Percentiles rank a stretch among this genome's conserved stretches.
phyloP scores from a whole-genome alignment of 2,329 filamentous ascomycete species.

The Colletotrichum sp. region DNA sequence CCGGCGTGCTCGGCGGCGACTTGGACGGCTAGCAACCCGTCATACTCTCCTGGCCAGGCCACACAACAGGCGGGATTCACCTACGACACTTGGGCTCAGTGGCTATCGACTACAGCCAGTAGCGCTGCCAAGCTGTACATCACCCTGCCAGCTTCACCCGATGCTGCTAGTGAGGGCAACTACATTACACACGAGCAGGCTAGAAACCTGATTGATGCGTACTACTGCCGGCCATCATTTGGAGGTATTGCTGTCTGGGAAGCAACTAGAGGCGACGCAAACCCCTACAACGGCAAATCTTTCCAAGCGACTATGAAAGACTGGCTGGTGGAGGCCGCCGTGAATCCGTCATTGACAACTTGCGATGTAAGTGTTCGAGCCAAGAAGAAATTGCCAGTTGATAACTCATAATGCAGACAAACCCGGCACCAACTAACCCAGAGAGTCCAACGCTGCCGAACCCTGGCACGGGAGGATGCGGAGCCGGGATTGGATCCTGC shows the following conservation, averaged over 20 bases:
- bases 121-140: conserved; percentile 32
- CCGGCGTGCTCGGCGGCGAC: conserved; percentile 37
- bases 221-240: conserved; percentile 29
- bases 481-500: neutral
- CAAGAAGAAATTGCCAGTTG: neutral
- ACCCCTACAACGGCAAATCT: conserved; percentile 18
- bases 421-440: neutral
- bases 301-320: conserved; percentile 17
- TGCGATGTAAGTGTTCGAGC: neutral
- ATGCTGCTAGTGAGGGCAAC: conserved; percentile 24
- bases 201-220: conserved; percentile 27
- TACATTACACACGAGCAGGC: conserved; percentile 28
- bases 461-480: conserved; percentile 2
- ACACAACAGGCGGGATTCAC: conserved; percentile 29
- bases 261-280: conserved; percentile 24
- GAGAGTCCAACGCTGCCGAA: neutral
- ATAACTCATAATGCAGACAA: neutral
- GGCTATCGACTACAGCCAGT: conserved; percentile 28
- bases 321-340: conserved; percentile 4
- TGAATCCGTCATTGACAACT: neutral
- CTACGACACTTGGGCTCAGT: conserved; percentile 31
- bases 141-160: conserved; percentile 31
- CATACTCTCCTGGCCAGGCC: conserved; percentile 27
- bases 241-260: conserved; percentile 36
- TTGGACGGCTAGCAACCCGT: conserved; percentile 26